A percentile compares a stretch with the other conserved stretches of the same genome.
Evolutionary conservation across 1,284 basidiomycete species (phyloP).

Genomic region (Ceratobasidium sp.): DNA sequence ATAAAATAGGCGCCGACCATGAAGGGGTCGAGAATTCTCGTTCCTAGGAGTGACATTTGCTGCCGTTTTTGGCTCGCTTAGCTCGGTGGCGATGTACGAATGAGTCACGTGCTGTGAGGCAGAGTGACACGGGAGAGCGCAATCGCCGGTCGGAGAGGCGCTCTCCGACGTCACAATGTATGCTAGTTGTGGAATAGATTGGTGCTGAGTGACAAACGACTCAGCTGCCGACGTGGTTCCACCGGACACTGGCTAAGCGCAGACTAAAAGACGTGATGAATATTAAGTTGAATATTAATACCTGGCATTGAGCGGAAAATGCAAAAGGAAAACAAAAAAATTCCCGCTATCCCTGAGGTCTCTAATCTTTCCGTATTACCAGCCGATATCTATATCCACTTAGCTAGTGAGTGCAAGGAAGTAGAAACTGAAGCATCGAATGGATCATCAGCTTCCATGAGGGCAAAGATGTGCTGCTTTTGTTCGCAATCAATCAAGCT

Average conservation of each 20-base stretch:
- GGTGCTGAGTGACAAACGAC: not conserved
- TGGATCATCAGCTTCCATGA: no score
- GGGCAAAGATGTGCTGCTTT: no score
- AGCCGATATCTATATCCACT: no score
- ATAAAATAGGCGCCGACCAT: not conserved
- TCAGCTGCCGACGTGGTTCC: not conserved
- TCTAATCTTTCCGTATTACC: no score
- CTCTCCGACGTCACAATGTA: constrained; percentile 2
- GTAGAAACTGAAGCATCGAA: no score
- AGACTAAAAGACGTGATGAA: no score
- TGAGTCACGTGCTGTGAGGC: not conserved
- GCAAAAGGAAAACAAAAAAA: no score
- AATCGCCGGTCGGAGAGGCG: not conserved
- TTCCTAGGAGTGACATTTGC: not conserved
- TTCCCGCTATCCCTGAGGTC: no score
- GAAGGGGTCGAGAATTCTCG: not conserved
- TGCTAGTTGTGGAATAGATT: not conserved
- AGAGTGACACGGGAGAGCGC: not conserved
- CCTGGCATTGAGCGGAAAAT: no score
- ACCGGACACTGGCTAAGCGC: not conserved
- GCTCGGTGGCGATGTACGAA: not conserved
- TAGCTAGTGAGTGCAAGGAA: no score
- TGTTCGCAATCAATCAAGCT: no score
- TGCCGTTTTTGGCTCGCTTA: not conserved
- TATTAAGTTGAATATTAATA: no score